Evolutionary conservation across 768 basidiomycete genomes (phyloP).

Genomic region (Melanogaster broomeanus): DNA sequence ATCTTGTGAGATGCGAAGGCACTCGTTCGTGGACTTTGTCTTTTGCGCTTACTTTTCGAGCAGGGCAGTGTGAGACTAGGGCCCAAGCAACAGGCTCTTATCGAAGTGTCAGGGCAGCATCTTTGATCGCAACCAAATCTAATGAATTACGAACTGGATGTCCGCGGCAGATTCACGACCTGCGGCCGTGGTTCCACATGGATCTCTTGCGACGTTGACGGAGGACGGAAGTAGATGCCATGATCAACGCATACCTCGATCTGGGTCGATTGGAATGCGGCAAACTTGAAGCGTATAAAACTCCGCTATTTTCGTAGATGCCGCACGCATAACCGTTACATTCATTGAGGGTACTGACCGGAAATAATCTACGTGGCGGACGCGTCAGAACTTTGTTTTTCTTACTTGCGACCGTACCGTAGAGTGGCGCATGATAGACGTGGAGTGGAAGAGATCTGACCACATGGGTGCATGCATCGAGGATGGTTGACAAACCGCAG

Average conservation of each 20-base stretch:
- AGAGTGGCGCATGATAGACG: constrained; percentile 13
- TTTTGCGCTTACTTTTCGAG: constrained; percentile 22
- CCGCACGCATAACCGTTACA: neutral
- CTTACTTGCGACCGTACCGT: neutral
- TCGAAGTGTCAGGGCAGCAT: constrained; percentile 21
- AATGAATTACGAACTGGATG: constrained; percentile 15
- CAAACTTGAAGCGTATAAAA: constrained; percentile 13
- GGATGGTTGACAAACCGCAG: constrained; percentile 10
- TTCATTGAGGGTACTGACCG: constrained; percentile 4
- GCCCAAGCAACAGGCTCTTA: constrained; percentile 8
- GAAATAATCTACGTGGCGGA: neutral
- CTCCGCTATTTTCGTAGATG: constrained; percentile 13
- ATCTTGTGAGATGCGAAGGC: constrained; percentile 12
- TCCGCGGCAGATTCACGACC: constrained; percentile 35
- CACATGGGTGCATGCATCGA: constrained; percentile 28
- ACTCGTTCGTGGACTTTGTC: constrained; percentile 2
- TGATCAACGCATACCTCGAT: constrained; percentile 26
- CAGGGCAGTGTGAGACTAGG: constrained; percentile 1
- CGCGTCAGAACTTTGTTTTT: neutral
- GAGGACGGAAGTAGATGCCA: constrained; percentile 28
- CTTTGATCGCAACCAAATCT: constrained; percentile 26
- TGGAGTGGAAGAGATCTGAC: constrained; percentile 28
- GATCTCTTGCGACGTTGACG: constrained; percentile 32
- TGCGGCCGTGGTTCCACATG: constrained; percentile 28
- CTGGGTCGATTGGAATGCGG: constrained; percentile 23